A percentile compares a stretch with the other conserved stretches of the same genome.
phyloP scores from a whole-genome alignment of 2,329 filamentous ascomycete species.

The Dryadomyces quercivorus region DNA sequence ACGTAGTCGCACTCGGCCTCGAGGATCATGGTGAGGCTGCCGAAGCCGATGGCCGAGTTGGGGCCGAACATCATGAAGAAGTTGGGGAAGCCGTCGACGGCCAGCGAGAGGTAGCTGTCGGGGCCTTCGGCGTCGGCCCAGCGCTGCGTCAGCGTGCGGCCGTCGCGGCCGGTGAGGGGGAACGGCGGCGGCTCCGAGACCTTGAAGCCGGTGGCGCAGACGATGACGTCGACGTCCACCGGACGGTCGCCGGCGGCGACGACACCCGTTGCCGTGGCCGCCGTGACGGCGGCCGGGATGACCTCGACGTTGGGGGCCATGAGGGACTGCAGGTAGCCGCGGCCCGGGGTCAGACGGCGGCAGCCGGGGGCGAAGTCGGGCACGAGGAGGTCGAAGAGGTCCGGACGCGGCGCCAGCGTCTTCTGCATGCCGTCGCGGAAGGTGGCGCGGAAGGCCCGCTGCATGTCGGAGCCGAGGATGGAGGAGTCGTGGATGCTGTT shows the following conservation, averaged over 20 bases:
- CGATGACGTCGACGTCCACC: conserved; percentile 28
- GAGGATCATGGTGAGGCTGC: conserved; percentile 32
- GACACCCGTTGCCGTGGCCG: conserved; percentile 24
- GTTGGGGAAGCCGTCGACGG: conserved; percentile 36
- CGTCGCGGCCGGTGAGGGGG: conserved; percentile 25
- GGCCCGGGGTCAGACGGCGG: conserved; percentile 31
- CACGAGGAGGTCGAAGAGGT: conserved; percentile 28
- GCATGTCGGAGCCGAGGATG: conserved; percentile 24
- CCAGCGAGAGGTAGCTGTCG: conserved; percentile 31
- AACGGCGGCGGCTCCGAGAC: conserved; percentile 28
- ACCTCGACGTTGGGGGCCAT: conserved; percentile 27
- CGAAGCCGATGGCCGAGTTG: conserved; percentile 33
- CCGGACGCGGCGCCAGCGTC: conserved; percentile 28
- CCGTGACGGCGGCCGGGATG: conserved; percentile 20
- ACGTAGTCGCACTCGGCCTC: conserved; percentile 37
- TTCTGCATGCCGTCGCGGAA: conserved; percentile 26
- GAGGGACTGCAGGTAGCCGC: conserved; percentile 33
- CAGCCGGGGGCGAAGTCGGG: conserved; percentile 32
- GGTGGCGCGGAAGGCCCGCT: conserved; percentile 15
- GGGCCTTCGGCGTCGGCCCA: conserved; percentile 24
- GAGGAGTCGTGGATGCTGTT: conserved; percentile 30
- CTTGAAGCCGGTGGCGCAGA: conserved; percentile 35
- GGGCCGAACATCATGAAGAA: conserved; percentile 36
- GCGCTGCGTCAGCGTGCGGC: conserved; percentile 23
- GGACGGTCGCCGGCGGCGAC: conserved; percentile 12